Percentiles rank a stretch among this genome's conserved stretches.
phyloP scores from a whole-genome alignment of 169 alveolate species.

The Cardiosporidium cionae region DNA sequence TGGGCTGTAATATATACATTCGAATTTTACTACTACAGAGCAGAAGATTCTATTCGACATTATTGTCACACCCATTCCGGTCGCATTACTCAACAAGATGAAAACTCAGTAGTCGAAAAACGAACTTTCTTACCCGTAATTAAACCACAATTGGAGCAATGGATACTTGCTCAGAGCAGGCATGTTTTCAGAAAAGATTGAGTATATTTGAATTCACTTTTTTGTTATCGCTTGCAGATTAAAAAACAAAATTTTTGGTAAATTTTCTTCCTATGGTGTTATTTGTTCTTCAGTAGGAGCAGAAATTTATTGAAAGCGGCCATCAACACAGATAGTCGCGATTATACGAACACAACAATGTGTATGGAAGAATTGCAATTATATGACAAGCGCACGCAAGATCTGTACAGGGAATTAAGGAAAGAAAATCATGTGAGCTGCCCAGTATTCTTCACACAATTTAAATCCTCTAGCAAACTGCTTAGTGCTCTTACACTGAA shows the following conservation, averaged over 20 bases:
- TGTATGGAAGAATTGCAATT: neutral
- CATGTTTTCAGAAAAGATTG: too few species aligned
- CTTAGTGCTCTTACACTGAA: too few species aligned
- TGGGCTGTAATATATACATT: neutral
- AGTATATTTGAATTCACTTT: too few species aligned
- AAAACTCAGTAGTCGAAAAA: neutral
- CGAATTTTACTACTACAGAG: neutral
- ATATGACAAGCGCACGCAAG: neutral
- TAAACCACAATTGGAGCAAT: neutral
- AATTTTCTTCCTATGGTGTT: too few species aligned
- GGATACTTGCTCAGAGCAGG: neutral
- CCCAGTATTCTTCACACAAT: too few species aligned
- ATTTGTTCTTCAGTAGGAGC: too few species aligned
- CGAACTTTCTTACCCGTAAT: neutral
- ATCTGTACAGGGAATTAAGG: neutral
- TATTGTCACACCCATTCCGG: neutral
- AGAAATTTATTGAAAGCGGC: neutral
- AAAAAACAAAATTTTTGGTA: too few species aligned
- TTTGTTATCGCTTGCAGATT: too few species aligned
- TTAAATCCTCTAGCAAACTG: too few species aligned
- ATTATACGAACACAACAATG: neutral
- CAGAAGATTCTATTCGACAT: neutral
- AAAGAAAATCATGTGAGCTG: too few species aligned
- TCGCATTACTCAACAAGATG: neutral
- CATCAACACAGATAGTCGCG: neutral